phyloP scores from a whole-genome alignment of 1,284 basidiomycete genomes.

The Leccinum angustisporum region DNA sequence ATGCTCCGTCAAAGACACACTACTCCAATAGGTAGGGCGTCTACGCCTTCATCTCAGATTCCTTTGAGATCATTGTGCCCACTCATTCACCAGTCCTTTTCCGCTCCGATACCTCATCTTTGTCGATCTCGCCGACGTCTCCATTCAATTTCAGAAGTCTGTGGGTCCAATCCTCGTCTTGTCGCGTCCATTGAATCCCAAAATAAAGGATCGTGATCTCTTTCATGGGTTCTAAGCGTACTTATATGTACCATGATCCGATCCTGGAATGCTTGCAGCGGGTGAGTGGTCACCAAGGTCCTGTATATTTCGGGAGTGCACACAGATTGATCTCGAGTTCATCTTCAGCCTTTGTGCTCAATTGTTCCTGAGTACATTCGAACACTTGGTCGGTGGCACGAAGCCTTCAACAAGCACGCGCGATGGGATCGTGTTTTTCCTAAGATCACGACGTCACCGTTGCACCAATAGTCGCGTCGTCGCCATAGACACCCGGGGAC shows the following conservation, averaged over 20 bases:
- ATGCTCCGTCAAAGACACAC: constrained; percentile 40
- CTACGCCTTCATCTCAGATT: constrained; percentile 47
- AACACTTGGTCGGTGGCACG: constrained; percentile 70
- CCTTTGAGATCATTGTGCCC: constrained; percentile 41
- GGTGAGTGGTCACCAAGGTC: constrained; percentile 41
- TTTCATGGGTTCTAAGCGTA: constrained; percentile 64
- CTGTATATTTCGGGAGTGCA: neutral
- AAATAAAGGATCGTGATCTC: constrained; percentile 55
- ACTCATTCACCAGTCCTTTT: constrained; percentile 21
- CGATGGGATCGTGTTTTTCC: too few species aligned
- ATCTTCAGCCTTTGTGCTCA: constrained; percentile 66
- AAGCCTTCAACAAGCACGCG: too few species aligned
- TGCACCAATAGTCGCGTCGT: too few species aligned
- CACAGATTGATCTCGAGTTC: neutral
- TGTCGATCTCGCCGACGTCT: constrained; percentile 61
- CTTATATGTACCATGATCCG: constrained; percentile 57
- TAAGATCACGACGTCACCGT: too few species aligned
- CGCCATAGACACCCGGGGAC: too few species aligned
- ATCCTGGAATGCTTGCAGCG: constrained; percentile 73
- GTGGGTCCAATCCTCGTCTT: constrained; percentile 42
- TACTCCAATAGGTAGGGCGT: constrained; percentile 42
- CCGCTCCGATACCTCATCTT: constrained; percentile 68
- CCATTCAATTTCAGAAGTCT: constrained; percentile 47
- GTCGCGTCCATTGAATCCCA: constrained; percentile 8
- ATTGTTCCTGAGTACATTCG: constrained; percentile 81